These are phyloP conservation scores for Centella asiatica DNA, from an alignment of 129 eudicot genomes.

Conservation along the genomic window DNA sequence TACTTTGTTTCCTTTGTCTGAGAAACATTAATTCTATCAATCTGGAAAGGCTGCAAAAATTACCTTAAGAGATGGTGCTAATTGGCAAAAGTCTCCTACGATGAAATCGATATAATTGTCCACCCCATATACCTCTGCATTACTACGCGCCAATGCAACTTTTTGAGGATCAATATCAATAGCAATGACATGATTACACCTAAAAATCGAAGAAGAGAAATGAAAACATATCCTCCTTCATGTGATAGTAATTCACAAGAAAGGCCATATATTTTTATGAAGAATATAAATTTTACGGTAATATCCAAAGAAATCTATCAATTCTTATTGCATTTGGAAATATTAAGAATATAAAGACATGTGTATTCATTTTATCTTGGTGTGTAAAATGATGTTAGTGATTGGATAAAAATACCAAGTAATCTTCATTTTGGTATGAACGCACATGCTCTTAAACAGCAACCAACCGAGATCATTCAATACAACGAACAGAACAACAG, in stretches of 20 bases:
- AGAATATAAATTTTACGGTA: background rate
- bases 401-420: background rate
- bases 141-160: conserved; percentile 51
- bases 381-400: background rate
- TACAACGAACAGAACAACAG: too few relatives aligned
- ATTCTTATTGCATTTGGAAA: background rate
- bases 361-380: background rate
- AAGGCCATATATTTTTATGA: too few relatives aligned
- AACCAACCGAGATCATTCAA: too few relatives aligned
- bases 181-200: conserved; percentile 73
- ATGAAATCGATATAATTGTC: conserved; percentile 59
- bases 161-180: conserved; percentile 64
- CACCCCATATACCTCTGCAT: conserved; percentile 71
- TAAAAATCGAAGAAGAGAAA: conserved; percentile 12
- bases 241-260: background rate
- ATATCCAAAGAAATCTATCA: background rate
- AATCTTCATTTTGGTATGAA: background rate
- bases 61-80: conserved; percentile 71
- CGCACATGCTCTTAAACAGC: too few relatives aligned
- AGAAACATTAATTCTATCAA: too few relatives aligned
- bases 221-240: background rate
- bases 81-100: conserved; percentile 71
- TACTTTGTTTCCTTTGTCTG: too few relatives aligned
- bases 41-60: background rate
- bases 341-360: background rate